Conservation (phyloP, 176 grass and related monocot species). For the Bothriochloa decipiens region DNA sequence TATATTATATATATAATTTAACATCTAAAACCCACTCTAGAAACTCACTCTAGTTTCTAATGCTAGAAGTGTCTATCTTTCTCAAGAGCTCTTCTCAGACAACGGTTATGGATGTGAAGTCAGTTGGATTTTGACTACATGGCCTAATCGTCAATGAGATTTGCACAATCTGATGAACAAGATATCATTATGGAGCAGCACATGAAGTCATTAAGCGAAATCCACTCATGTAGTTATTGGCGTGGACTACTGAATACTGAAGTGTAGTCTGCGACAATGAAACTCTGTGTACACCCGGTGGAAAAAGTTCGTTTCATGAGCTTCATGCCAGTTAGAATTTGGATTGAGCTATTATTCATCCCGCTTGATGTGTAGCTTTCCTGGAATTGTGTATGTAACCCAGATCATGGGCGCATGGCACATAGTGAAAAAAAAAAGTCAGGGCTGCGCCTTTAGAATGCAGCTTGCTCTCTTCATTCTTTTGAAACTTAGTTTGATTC, state of each 20-base stretch:
- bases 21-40: background rate
- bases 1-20: background rate
- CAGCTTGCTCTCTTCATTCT: no score
- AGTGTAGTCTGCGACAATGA: constrained; percentile 3
- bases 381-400: constrained; percentile 37
- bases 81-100: constrained; percentile 25
- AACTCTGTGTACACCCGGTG: background rate
- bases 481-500: no score
- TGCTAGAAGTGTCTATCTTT: background rate
- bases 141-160: background rate
- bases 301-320: constrained; percentile 30
- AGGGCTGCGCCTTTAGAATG: background rate
- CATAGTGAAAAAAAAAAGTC: background rate
- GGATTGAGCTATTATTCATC: constrained; percentile 23
- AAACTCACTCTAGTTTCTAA: background rate
- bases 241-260: background rate
- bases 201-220: background rate
- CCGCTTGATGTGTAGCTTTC: constrained; percentile 26
- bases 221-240: background rate
- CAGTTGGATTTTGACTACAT: background rate
- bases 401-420: constrained; percentile 4
- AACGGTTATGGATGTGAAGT: background rate
- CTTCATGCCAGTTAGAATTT: constrained; percentile 30
- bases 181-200: background rate
- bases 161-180: background rate